Percentiles rank a stretch among this genome's conserved stretches.
phyloP scores from a whole-genome alignment of 2,329 filamentous ascomycete genomes.

The Fusarium oligoseptatum region DNA sequence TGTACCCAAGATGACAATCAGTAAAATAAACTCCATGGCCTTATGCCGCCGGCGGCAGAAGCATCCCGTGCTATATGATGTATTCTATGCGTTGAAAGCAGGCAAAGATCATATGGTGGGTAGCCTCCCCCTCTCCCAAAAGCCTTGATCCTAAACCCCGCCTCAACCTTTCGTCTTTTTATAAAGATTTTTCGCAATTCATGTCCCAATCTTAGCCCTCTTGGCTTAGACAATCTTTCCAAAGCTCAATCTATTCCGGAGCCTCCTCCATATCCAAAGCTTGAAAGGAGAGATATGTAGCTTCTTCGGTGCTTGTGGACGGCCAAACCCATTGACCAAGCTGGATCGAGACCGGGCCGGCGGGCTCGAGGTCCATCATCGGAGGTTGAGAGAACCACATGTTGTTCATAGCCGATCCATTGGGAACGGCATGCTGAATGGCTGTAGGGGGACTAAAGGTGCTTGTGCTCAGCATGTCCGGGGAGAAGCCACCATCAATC shows the following conservation, averaged over 20 bases:
- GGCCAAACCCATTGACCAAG: constrained; percentile 48
- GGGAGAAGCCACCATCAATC: constrained; percentile 41
- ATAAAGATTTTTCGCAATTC: not conserved
- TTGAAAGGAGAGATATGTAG: constrained; percentile 32
- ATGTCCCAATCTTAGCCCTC: not conserved
- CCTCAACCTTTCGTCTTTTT: not conserved
- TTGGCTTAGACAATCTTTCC: not conserved
- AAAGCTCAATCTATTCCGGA: constrained; percentile 8
- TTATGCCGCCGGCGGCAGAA: constrained; percentile 3
- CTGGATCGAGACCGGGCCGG: constrained; percentile 38
- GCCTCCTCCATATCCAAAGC: constrained; percentile 37
- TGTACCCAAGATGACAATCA: not conserved
- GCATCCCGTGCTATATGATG: not conserved
- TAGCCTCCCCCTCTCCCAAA: not conserved
- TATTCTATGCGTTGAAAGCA: not conserved
- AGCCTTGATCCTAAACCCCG: not conserved
- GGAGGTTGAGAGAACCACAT: constrained; percentile 49
- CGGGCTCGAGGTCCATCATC: constrained; percentile 49
- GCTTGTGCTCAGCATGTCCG: constrained; percentile 35
- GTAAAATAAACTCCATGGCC: not conserved
- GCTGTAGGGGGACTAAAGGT: constrained; percentile 28
- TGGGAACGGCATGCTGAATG: constrained; percentile 42
- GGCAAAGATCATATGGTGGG: not conserved
- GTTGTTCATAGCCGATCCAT: constrained; percentile 42
- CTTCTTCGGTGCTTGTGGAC: constrained; percentile 35